Evolutionary conservation across 495 filamentous ascomycete genomes (phyloP).

Genomic region (Gamarada debralockiae): DNA sequence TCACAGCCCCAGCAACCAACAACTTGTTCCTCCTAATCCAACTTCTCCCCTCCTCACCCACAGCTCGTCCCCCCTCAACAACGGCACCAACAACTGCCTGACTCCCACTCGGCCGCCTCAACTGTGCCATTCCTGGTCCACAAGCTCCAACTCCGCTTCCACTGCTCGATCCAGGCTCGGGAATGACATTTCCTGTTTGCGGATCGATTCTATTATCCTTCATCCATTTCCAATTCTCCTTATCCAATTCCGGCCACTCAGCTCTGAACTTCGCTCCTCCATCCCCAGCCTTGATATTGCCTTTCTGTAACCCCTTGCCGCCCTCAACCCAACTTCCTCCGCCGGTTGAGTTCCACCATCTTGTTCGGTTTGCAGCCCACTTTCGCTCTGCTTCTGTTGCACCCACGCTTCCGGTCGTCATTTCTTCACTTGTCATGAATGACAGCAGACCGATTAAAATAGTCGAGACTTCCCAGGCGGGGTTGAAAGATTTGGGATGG

Average conservation of each 20-base stretch:
- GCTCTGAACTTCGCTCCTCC: slow-evolving; percentile 83
- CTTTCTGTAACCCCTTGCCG: slow-evolving; percentile 36
- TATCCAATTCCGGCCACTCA: slow-evolving; percentile 88
- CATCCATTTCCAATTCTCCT: slow-evolving; percentile 95
- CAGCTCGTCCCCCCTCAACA: slow-evolving; percentile 70
- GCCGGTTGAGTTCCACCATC: slow-evolving; percentile 97
- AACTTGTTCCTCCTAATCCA: slow-evolving; percentile 79
- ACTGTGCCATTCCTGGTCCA: slow-evolving; percentile 10
- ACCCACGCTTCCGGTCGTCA: slow-evolving; percentile 93
- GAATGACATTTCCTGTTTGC: slow-evolving; percentile 36
- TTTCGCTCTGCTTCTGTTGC: slow-evolving; percentile 75
- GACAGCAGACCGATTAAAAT: slow-evolving; percentile 91
- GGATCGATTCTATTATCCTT: slow-evolving; percentile 75
- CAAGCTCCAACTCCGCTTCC: slow-evolving; percentile 55
- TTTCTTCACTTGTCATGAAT: slow-evolving; percentile 98
- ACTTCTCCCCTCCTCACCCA: slow-evolving; percentile 70
- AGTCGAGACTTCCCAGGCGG: slow-evolving; percentile 97
- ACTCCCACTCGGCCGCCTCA: slow-evolving; percentile 60
- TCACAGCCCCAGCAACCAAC: slow-evolving; percentile 56
- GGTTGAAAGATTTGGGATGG: slow-evolving; percentile 96
- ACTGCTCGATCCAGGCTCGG: slow-evolving; percentile 6
- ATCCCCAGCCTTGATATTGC: slow-evolving; percentile 69
- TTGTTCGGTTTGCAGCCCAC: slow-evolving; percentile 68
- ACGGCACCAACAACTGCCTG: slow-evolving; percentile 72
- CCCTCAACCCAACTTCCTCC: slow-evolving; percentile 64